Evolutionary conservation across 352 stramenopile genomes (phyloP).

Genomic region (Phytophthora europaea): DNA sequence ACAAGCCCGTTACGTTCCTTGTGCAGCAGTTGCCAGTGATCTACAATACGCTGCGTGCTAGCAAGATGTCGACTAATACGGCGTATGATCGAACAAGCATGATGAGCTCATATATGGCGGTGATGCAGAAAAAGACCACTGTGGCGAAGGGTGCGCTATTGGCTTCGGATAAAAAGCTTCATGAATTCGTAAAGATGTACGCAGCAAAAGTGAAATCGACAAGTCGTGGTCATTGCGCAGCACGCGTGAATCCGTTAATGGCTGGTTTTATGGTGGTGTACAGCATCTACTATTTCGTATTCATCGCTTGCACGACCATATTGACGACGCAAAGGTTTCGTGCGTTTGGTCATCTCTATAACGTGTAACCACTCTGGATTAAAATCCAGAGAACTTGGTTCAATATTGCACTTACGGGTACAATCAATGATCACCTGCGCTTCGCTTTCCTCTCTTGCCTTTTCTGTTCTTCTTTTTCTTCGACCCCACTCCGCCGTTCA

Average conservation of each 20-base stretch:
- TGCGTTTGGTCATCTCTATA: conserved; percentile 39
- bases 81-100: too few relatives aligned
- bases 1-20: too few relatives aligned
- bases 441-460: background rate
- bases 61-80: too few relatives aligned
- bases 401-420: background rate
- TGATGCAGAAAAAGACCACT: conserved; percentile 19
- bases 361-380: too few relatives aligned
- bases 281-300: conserved; percentile 26
- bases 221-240: background rate
- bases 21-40: too few relatives aligned
- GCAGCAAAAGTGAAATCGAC: background rate
- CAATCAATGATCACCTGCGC: too few relatives aligned
- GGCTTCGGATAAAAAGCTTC: conserved; percentile 7
- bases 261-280: conserved; percentile 36
- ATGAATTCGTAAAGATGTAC: background rate
- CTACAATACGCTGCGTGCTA: too few relatives aligned
- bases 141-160: conserved; percentile 9
- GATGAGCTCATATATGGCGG: background rate
- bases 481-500: background rate
- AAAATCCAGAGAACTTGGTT: too few relatives aligned
- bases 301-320: conserved; percentile 5
- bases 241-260: conserved; percentile 1
- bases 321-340: conserved; percentile 22
- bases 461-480: background rate